Base-by-base conservation (phyloP, 2,329 filamentous ascomycete species). In the Macrophomina pseudophaseolina region DNA sequence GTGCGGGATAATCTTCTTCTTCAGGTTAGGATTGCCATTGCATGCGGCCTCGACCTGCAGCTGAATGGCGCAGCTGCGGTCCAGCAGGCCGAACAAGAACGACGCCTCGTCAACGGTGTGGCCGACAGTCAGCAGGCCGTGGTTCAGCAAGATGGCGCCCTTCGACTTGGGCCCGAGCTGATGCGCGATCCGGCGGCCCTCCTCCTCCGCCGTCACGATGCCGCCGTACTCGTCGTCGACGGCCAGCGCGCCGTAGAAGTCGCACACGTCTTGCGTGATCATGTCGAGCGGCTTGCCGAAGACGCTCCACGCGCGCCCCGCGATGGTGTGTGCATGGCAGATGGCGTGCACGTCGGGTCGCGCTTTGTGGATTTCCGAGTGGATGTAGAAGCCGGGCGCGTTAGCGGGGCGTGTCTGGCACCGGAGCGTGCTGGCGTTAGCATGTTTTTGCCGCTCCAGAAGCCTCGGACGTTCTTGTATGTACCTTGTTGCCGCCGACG, bases 81-180 rank as follows among this genome's bases (percentile, higher is more conserved):
- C 90, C 74, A 91, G 82, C 49, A 90, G 78, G 0, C 87, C 88
- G 74, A 91, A 90, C 58, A 92, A 76, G 75, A 88, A 92, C 0
- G 87, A 88, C 1, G 90, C 90, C 76, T 93, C 90, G 73, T 93
- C 90, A 1, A 93, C 90, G 0, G 90, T 93, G 6, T 76, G 72
- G 4, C 91, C 91, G 0, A 91, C 89, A 0, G 89, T 91, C 58
- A 93, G 76, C 40, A 93, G 79, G 0, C 91, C 91, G 76, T 93
- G 90, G 74, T 92, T 93, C 70, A 89, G 82, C 60, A 92, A 78
- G 53, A 92, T 88, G 68, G 87, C 83, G 1, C 83, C 89, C 74
- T 86, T 86, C 18, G 84, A 90, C 70, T 85, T 85, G 48, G 18
- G 8, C 0, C 90, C 90, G 1, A 93, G 80, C 0, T 89, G 85